Evolutionary conservation across 495 filamentous ascomycete species (phyloP), one percentile per base, ranked within the genome.

Genomic region (Neurospora terricola): DNA sequence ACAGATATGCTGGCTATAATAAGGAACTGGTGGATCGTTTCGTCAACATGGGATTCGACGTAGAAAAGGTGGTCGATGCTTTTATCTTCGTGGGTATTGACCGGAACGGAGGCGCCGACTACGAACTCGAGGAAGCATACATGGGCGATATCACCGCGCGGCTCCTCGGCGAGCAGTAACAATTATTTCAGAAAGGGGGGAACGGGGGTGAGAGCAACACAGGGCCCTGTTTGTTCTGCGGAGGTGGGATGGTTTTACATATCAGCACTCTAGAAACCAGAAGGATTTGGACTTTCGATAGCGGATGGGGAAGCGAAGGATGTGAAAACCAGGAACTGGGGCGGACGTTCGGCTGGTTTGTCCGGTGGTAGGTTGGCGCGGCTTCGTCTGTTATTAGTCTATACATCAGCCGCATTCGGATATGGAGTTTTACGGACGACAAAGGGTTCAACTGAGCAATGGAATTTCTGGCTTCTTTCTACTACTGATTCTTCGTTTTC

Each of bases 21-120:
- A 91, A 92, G 75, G 88, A 91, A 9, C 86, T 97, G 45, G 90
- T 98, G 75, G 92, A 97, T 76, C 88, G 91, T n/a, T 98, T 98
- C 77, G 89, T 91, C 21, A 87, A 85, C 76, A 98, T 99, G 96
- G 96, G 96, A 45, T 99, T 99, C 75, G 91, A 94, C 73, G 88
- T 97, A n/a, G 91, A 92, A 69, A 85, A 87, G 39, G 94, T 99
- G 3, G 96, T 98, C 7, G 87, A 89, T 27, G 93, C 94, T 5
- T 95, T 99, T 76, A 87, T 90, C 73, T 92, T 85, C 71, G 91
- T 94, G 18, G 92, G 93, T 3, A 94, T 97, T 73, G 91, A 94
- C 73, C 87, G 87, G 30, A 91, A 89, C 72, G 88, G 87, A 36
- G 92, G 92, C 0, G 87, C 92, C 75, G 91, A 94, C 78, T 94